A percentile compares a stretch with the other conserved stretches of the same genome.
These are phyloP conservation scores for Zea mays DNA, from an alignment of 176 grass and related monocot genomes.

Conservation along the genomic window Zm-B73-REFERENCE-NAM-5.0 NC_050100.1:167644001-167644500, in stretches of 20 bases:
- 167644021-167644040: neutral
- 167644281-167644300: neutral
- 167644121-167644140: conserved; percentile 6
- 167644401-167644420: conserved; percentile 29
- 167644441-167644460: neutral
- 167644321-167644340: conserved; percentile 4
- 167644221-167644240: neutral
- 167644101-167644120: neutral
- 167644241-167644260: conserved; percentile 17
- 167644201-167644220: neutral
- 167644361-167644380: conserved; percentile 18
- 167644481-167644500: neutral
- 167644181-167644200: conserved; percentile 12
- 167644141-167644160: conserved; percentile 8
- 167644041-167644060: conserved; percentile 6
- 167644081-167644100: neutral
- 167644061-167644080: neutral
- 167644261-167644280: conserved; percentile 24
- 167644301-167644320: conserved; percentile 12
- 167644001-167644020: neutral
- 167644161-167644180: neutral
- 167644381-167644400: conserved; percentile 4
- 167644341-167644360: conserved; percentile 9
- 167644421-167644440: conserved; percentile 22
- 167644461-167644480: conserved; percentile 18